Evolutionary conservation across 495 filamentous ascomycete species (phyloP).

Genomic region (Neurospora sp.): DNA sequence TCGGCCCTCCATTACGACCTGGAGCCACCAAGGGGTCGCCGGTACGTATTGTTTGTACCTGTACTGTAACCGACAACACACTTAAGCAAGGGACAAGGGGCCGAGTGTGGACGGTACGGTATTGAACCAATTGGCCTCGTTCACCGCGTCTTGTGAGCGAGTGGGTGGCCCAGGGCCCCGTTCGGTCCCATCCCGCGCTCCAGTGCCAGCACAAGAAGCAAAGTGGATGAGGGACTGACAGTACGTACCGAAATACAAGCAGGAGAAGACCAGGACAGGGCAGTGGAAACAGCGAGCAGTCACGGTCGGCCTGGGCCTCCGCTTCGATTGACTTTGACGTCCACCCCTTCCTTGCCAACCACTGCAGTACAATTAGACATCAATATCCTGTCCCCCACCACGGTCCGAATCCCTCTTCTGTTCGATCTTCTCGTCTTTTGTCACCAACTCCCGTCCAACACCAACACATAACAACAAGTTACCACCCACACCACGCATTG

Average conservation of each 20-base stretch:
- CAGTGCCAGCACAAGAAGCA: slow-evolving; percentile 8
- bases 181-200: not conserved
- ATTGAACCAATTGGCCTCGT: not conserved
- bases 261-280: not conserved
- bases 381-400: slow-evolving; percentile 25
- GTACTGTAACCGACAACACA: not conserved
- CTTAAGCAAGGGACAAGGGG: not conserved
- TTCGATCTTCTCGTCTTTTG: slow-evolving; percentile 7
- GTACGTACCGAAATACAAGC: slow-evolving; percentile 1
- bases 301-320: slow-evolving; percentile 12
- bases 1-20: not conserved
- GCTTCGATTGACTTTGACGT: slow-evolving; percentile 4
- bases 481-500: not conserved
- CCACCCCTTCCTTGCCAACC: slow-evolving; percentile 1
- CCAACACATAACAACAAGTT: not conserved
- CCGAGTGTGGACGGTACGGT: not conserved
- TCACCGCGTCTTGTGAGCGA: not conserved
- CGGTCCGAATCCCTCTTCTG: slow-evolving; percentile 12
- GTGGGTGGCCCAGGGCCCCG: not conserved
- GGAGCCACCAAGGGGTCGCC: not conserved
- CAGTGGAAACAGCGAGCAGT: slow-evolving; percentile 4
- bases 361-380: slow-evolving; percentile 22
- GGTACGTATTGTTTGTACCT: not conserved
- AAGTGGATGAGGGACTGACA: slow-evolving; percentile 15
- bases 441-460: slow-evolving; percentile 8